Base-by-base conservation (phyloP, 2,329 filamentous ascomycete species). In the Fusarium denticulatum region DNA sequence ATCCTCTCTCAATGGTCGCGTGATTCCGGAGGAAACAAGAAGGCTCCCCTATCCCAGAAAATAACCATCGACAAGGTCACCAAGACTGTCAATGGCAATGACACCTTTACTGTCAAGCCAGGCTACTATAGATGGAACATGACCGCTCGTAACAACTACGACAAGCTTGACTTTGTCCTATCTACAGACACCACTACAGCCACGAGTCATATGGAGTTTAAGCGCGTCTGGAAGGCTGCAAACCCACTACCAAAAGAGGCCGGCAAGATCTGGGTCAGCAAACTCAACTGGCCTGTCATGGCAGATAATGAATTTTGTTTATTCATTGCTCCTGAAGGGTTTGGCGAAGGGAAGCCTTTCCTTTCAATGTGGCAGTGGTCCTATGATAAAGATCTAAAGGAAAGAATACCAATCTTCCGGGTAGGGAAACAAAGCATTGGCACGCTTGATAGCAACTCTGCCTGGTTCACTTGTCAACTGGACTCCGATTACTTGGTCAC, bases 221-320 rank as follows among this genome's bases (percentile, higher is more conserved):
- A 74, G 6, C 71, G 69, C 22, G 45, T 73, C 24, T 76, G 64
- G 64, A 39, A 49, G 46, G 22, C 68, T 43, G 37, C 71, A 10
- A 6, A 65, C 56, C 3, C 52, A 24, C 3, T 15, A 28, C 3
- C 28, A 13, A 32, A 49, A 16, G 46, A 49, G 7, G 0, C 7
- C 11, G 16, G 34, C 5, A 67, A 72, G 15, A 60, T 76, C 22
- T 76, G 71, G 73, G 71, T 74, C 3, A 69, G 74, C 6, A 76
- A 74, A 34, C 30, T 73, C 47, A 69, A 59, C 55, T 76, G 64
- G 62, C 15, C 40, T 0, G 15, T 18, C 7, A 18, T 50, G 10
- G 71, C 71, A 0, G 53, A 10, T 6, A 32, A 74, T 11, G 74
- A 76, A 34, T 24, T 53, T 8, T 58, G 60, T 13, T 53, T 76